phyloP scores from a whole-genome alignment of 2,329 filamentous ascomycete species.

The Colletotrichum cordylinicola region DNA sequence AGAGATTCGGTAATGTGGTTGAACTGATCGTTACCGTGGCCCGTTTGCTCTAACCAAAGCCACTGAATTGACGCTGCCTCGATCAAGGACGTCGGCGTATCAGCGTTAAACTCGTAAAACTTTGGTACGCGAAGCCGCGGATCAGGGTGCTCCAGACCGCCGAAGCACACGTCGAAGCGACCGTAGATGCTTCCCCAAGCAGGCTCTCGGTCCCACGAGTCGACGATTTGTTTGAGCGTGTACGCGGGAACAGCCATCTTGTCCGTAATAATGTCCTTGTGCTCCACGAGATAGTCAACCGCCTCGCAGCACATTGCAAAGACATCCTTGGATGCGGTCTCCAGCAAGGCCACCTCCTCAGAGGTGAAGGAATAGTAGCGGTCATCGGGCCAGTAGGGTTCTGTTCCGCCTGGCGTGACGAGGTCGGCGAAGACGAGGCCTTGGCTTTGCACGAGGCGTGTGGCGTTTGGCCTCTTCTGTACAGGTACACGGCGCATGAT shows the following conservation, averaged over 20 bases:
- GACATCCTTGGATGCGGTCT: not conserved
- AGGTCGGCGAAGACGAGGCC: not conserved
- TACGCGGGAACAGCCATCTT: not conserved
- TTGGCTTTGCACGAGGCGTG: not conserved
- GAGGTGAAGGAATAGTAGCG: not conserved
- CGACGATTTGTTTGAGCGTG: not conserved
- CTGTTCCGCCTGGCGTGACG: not conserved
- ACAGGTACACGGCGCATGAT: not conserved
- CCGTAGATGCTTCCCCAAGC: conserved; percentile 9
- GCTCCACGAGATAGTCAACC: not conserved
- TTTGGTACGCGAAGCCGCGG: not conserved
- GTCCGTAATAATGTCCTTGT: not conserved
- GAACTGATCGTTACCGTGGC: not conserved
- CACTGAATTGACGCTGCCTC: not conserved
- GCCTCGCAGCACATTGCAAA: conserved; percentile 6
- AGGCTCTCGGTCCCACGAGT: not conserved
- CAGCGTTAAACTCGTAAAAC: conserved; percentile 5
- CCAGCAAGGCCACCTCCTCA: not conserved
- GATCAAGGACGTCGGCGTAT: not conserved
- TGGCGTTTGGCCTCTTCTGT: not conserved
- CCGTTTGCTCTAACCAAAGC: not conserved
- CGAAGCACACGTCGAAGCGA: conserved; percentile 1
- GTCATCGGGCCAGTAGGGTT: conserved; percentile 5
- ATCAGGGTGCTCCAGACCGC: not conserved
- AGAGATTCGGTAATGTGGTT: not conserved